Percentiles rank a stretch among this genome's conserved stretches.
Evolutionary conservation across 2,329 filamentous ascomycete species (phyloP).

Genomic region (Penicillium psychrosexuale): DNA sequence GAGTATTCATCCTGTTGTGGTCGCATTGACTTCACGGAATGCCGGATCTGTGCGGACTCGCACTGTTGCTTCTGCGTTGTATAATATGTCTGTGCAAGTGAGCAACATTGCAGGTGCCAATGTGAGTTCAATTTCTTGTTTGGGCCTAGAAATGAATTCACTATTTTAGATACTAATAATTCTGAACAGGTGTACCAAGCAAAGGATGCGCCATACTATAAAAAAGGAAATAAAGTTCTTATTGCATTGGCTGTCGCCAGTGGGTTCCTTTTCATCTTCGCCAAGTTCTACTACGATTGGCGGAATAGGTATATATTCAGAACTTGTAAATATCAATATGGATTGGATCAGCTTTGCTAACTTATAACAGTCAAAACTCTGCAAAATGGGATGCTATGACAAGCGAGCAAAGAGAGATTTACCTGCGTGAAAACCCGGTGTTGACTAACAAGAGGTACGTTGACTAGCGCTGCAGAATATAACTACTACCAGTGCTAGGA

Average conservation of each 20-base stretch:
- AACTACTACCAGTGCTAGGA: neutral
- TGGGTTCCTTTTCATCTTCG: neutral
- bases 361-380: conserved; percentile 49
- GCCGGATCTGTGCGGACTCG: conserved; percentile 37
- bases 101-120: conserved; percentile 22
- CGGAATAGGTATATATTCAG: neutral
- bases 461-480: too few species aligned
- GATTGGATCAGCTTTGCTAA: neutral
- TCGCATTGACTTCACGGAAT: conserved; percentile 35
- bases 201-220: neutral
- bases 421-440: conserved; percentile 31
- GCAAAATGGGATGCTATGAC: conserved; percentile 39
- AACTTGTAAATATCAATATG: neutral
- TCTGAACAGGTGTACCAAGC: neutral
- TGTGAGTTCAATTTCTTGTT: neutral
- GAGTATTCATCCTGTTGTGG: conserved; percentile 53
- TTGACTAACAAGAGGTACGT: conserved; percentile 31
- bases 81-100: conserved; percentile 42
- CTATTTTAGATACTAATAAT: neutral
- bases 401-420: conserved; percentile 27
- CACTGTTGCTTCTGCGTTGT: conserved; percentile 37
- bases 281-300: neutral
- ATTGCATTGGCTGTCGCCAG: neutral
- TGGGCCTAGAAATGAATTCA: neutral
- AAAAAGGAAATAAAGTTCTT: neutral